Evolutionary conservation across 306 rosid species (phyloP), one percentile per base, ranked within the genome.

Genomic region (Nissolia schottii): DNA sequence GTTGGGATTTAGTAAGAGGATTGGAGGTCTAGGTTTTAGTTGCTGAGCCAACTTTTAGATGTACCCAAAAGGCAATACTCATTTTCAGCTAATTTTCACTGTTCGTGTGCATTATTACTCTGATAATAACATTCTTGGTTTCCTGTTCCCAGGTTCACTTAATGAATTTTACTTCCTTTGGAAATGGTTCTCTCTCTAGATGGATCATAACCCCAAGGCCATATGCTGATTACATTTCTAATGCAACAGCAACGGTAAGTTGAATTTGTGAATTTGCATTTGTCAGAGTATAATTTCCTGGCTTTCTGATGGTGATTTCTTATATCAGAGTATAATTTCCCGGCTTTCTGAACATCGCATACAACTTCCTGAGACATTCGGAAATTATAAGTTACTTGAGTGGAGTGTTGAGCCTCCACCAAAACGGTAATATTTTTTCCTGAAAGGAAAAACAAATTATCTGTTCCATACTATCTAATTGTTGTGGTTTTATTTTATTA

Each of bases 201-300:
- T 88, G 86, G 97, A 79, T 83, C 85, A 82, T 95, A 77, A 51
- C 81, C 75, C 90, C 99, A 1, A 70, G 79, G 57, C 85, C 62
- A 46, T 81, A 88, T 61, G 74, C 84, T 11, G 77, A 82, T 58
- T 79, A 70, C 84, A 82, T 95, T 70, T 85, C 97, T 40, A 81
- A 91, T 59, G 40, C 90, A 55, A 80, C 91, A 37, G 96, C 90
- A 14, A 64, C 40, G 77, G 99, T 91, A 89, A 79, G 88, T 78
- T 38, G 37, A 49, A 16, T 64, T 37, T 68, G 35, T 68, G 55
- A 59, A 58, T 70, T 50, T 81, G 70, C 85, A 28, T 78, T 72
- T 83, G 37, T 35, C 59, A 72, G 22, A n/a, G n/a, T n/a, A n/a
- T n/a, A n/a, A n/a, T n/a, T n/a, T n/a, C n/a, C n/a, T 74, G 15